Evolutionary conservation across 129 eudicot species (phyloP).

Genomic region (Centella asiatica): DNA sequence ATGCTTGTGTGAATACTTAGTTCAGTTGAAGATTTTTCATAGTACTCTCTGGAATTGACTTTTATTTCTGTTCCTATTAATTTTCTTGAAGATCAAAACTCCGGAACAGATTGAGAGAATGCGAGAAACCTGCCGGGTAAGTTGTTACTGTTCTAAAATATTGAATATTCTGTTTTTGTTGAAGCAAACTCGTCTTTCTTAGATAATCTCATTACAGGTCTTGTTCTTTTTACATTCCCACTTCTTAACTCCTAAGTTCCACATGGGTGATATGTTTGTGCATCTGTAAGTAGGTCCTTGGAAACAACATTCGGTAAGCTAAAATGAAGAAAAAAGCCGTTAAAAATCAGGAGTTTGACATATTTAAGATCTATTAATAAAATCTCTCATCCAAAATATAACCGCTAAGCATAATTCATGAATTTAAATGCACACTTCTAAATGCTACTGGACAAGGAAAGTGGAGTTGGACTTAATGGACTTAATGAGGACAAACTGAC

Average conservation of each 20-base stretch:
- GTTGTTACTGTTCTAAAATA: constrained; percentile 10
- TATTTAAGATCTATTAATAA: neutral
- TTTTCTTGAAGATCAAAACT: constrained; percentile 66
- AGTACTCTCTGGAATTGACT: constrained; percentile 4
- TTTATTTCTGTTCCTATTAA: neutral
- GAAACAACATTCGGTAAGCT: too few relatives aligned
- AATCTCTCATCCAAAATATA: neutral
- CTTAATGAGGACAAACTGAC: neutral
- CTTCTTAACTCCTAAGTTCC: too few relatives aligned
- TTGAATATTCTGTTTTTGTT: neutral
- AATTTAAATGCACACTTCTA: neutral
- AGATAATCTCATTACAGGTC: neutral
- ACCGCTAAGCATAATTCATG: too few relatives aligned
- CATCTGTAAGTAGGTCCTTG: neutral
- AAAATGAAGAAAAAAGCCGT: too few relatives aligned
- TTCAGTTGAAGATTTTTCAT: neutral
- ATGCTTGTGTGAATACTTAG: neutral
- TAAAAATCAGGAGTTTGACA: too few relatives aligned
- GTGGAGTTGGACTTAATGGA: neutral
- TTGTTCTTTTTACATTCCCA: too few relatives aligned
- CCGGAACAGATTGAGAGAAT: constrained; percentile 81
- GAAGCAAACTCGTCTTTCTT: neutral
- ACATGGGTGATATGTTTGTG: neutral
- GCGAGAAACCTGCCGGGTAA: constrained; percentile 89
- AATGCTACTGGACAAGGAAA: neutral